phyloP scores from a whole-genome alignment of 1,284 basidiomycete genomes.

The Leccinum angustisporum region DNA sequence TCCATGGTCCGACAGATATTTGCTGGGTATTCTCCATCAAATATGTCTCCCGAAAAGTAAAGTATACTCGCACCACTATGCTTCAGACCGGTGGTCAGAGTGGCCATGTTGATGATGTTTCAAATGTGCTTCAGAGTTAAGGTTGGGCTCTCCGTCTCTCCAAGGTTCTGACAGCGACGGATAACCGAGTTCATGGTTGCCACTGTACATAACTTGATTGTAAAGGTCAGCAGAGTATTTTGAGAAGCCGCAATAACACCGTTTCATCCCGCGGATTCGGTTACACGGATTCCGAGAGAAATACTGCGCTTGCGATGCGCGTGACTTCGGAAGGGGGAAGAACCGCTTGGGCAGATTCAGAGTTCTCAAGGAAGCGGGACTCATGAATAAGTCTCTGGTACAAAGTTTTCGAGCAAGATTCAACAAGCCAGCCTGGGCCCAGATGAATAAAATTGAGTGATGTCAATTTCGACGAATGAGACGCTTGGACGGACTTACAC shows the following conservation, averaged over 20 bases:
- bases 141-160: neutral
- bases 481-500: neutral
- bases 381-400: neutral
- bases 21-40: neutral
- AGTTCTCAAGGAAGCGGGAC: slow-evolving; percentile 1
- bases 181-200: neutral
- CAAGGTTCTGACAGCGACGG: neutral
- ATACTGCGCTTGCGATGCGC: neutral
- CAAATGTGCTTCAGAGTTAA: neutral
- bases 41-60: neutral
- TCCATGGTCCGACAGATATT: neutral
- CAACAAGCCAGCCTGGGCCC: neutral
- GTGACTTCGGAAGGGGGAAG: neutral
- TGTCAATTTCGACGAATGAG: neutral
- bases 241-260: slow-evolving; percentile 10
- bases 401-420: neutral
- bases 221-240: neutral
- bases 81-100: neutral
- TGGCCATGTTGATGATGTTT: neutral
- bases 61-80: neutral
- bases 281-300: neutral
- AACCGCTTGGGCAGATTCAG: neutral
- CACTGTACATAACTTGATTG: slow-evolving; percentile 1
- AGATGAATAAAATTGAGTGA: neutral
- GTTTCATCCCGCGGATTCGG: slow-evolving; percentile 7